Evolutionary conservation across 352 stramenopile genomes (phyloP).

Genomic region (Phytopythium sindhum): DNA sequence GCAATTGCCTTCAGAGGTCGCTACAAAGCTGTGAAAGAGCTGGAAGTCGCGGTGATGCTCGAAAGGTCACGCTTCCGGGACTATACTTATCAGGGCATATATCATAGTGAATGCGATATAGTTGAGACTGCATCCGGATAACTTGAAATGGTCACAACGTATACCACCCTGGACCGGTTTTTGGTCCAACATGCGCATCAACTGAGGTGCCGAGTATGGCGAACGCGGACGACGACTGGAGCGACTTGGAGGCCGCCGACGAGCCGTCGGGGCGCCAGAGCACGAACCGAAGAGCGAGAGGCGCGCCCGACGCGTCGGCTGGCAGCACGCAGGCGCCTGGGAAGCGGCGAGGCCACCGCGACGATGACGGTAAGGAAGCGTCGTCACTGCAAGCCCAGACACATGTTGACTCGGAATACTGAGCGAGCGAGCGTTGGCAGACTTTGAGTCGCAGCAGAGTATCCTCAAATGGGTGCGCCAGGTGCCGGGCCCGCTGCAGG

Average conservation of each 20-base stretch:
- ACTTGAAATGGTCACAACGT: neutral
- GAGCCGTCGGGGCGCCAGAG: neutral
- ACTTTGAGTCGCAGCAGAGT: slow-evolving; percentile 56
- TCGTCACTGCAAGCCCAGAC: neutral
- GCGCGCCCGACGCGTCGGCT: too few relatives aligned
- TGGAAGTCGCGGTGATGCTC: neutral
- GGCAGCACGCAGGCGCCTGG: neutral
- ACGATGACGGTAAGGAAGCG: neutral
- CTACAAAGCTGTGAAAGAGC: too few relatives aligned
- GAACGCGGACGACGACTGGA: slow-evolving; percentile 8
- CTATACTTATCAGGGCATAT: neutral
- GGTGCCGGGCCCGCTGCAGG: slow-evolving; percentile 65
- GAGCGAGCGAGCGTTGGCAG: slow-evolving; percentile 7
- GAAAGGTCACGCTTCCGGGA: slow-evolving; percentile 1
- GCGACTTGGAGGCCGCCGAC: slow-evolving; percentile 5
- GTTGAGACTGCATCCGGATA: neutral
- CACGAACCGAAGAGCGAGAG: too few relatives aligned
- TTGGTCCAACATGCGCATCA: neutral
- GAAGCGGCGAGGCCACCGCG: neutral
- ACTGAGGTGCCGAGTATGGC: slow-evolving; percentile 2
- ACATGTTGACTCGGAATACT: neutral
- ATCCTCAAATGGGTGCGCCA: slow-evolving; percentile 78
- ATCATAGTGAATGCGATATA: neutral
- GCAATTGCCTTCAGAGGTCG: neutral
- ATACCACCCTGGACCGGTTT: neutral